Conservation (phyloP, 2,329 filamentous ascomycete species). For the Penicillium sumatraense region DNA sequence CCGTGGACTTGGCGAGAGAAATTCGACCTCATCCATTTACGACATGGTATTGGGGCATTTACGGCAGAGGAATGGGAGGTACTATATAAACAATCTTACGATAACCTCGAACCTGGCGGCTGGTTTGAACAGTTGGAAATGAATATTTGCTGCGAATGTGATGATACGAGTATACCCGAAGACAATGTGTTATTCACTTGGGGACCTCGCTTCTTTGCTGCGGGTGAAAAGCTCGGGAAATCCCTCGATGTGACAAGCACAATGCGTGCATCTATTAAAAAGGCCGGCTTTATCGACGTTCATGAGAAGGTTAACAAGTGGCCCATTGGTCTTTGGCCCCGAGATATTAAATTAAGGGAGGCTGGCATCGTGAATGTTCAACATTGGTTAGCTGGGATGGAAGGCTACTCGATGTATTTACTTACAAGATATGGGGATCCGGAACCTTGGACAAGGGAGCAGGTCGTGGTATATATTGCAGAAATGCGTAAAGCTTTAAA, state of each 20-base stretch:
- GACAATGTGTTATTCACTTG: not conserved
- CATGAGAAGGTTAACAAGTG: constrained; percentile 5
- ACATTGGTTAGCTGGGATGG: not conserved
- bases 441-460: not conserved
- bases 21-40: not conserved
- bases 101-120: not conserved
- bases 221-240: not conserved
- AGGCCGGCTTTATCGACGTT: constrained; percentile 3
- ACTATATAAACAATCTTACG: not conserved
- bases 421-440: not conserved
- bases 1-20: not conserved
- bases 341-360: not conserved
- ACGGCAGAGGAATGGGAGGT: not conserved
- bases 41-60: not conserved
- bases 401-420: not conserved
- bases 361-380: constrained; percentile 5
- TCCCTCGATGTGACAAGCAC: not conserved
- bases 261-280: not conserved
- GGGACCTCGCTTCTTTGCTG: not conserved
- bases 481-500: not conserved
- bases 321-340: not conserved
- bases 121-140: not conserved
- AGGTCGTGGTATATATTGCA: not conserved
- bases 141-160: not conserved
- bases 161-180: not conserved